A percentile compares a stretch with the other conserved stretches of the same genome.
phyloP scores from a whole-genome alignment of 148 eudicot species.

The Camellia granthamiana region DNA sequence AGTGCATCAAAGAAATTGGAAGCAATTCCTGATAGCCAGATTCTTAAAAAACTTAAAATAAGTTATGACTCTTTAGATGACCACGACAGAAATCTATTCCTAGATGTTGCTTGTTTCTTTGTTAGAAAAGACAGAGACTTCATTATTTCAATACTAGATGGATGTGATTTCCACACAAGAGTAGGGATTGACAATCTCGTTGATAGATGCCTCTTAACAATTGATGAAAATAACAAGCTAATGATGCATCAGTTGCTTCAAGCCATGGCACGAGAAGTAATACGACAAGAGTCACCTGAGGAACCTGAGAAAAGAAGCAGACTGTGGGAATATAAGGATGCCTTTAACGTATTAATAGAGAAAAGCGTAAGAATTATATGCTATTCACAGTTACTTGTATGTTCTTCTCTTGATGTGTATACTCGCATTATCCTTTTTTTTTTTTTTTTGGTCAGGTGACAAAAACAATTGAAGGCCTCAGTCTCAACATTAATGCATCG shows the following conservation, averaged over 20 bases:
- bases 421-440: background rate
- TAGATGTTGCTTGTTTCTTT: slow-evolving; percentile 7
- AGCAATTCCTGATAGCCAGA: background rate
- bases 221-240: background rate
- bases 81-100: background rate
- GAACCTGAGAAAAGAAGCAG: slow-evolving; percentile 10
- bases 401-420: background rate
- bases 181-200: background rate
- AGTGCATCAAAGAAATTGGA: background rate
- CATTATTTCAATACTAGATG: background rate
- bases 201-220: background rate
- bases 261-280: slow-evolving; percentile 10
- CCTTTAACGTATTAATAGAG: background rate
- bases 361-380: background rate
- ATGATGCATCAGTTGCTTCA: slow-evolving; percentile 11
- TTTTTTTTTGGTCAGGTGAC: slow-evolving; percentile 5
- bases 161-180: background rate
- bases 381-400: background rate
- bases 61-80: background rate
- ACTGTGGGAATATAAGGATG: background rate
- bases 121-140: background rate
- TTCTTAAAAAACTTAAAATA: background rate
- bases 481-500: background rate
- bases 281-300: slow-evolving; percentile 10
- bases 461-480: slow-evolving; percentile 4